Base-by-base conservation (phyloP, 1,284 basidiomycete species). In the Takashimella koratensis region DNA sequence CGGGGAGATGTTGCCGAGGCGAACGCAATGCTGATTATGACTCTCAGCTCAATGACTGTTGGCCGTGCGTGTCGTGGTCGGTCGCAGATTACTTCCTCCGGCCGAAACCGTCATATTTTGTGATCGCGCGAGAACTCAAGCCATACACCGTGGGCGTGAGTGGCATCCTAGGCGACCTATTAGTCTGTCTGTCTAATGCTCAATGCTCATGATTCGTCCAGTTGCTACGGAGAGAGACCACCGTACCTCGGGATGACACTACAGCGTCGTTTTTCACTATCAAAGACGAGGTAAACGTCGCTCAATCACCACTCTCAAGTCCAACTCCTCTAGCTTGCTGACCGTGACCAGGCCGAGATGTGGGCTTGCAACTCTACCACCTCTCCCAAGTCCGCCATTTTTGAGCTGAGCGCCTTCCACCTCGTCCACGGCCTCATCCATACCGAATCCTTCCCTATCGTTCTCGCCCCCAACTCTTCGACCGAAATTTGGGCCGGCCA, bases 301-400 rank as follows among this genome's bases (percentile, higher is more conserved):
- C 26, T 51, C 42, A 2, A 23, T 20, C 12, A 27, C 23, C 47
- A 50, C 27, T 22, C 16, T 4, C 19, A 23, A 43, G 16, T 12
- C 23, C 11, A 5, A 13, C 21, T 21, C 24, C 43, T 41, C 13
- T 16, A 16, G 3, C 21, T 36, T 8, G 30, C 30, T 36, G 30
- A 36, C 30, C n/a, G 2, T 16, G 51, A n/a, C 39, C 69, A 80
- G 54, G 73, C 91, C 49, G 83, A 90, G 72, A 80, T 92, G 42
- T 93, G 90, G 90, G 89, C 82, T 8, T 87, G 87, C 51, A 93
- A 90, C 76, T 84, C 84, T 63, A 85, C 84, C 5, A 76, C 89
- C 12, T 51, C 71, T 22, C 77, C 81, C 60, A 84, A 84, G 68
- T 74, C 75, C 16, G 84, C 77, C 27, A 82, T 71, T 16, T 77